phyloP scores from a whole-genome alignment of 2,329 filamentous ascomycete species.

The Epichloe elymi region DNA sequence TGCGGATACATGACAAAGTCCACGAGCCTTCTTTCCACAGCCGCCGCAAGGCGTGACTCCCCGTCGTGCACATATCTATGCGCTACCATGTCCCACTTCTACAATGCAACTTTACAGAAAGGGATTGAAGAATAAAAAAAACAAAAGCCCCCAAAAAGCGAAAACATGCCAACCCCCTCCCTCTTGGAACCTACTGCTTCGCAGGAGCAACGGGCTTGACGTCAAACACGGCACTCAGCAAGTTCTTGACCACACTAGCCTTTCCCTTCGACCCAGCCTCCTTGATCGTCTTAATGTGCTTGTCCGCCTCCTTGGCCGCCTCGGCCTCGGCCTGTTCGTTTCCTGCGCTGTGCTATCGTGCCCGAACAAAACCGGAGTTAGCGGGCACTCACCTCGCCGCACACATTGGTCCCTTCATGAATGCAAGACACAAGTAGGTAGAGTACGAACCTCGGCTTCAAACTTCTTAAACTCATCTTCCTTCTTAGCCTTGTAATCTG shows the following conservation, averaged over 20 bases:
- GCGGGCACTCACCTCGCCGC: neutral
- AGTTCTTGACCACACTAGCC: slow-evolving; percentile 65
- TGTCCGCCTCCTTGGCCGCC: slow-evolving; percentile 69
- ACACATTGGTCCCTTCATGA: neutral
- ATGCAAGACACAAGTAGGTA: neutral
- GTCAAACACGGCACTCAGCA: slow-evolving; percentile 75
- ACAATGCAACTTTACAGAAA: neutral
- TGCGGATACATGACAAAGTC: too few species aligned
- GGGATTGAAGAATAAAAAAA: neutral
- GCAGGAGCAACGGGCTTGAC: slow-evolving; percentile 54
- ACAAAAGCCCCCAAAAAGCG: neutral
- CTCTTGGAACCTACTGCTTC: slow-evolving; percentile 12
- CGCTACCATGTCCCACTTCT: neutral
- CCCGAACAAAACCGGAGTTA: neutral
- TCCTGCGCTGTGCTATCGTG: slow-evolving; percentile 68
- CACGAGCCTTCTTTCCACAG: too few species aligned
- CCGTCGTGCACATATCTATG: neutral
- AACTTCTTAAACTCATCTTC: slow-evolving; percentile 93
- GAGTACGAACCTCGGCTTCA: slow-evolving; percentile 49
- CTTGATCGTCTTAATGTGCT: slow-evolving; percentile 71
- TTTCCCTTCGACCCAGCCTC: slow-evolving; percentile 68
- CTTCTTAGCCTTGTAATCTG: slow-evolving; percentile 79
- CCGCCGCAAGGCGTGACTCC: too few species aligned
- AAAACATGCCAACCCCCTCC: neutral
- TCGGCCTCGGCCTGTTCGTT: slow-evolving; percentile 67